Evolutionary conservation across 352 stramenopile species (phyloP).

Genomic region (Pilasporangium apinafurcum): DNA sequence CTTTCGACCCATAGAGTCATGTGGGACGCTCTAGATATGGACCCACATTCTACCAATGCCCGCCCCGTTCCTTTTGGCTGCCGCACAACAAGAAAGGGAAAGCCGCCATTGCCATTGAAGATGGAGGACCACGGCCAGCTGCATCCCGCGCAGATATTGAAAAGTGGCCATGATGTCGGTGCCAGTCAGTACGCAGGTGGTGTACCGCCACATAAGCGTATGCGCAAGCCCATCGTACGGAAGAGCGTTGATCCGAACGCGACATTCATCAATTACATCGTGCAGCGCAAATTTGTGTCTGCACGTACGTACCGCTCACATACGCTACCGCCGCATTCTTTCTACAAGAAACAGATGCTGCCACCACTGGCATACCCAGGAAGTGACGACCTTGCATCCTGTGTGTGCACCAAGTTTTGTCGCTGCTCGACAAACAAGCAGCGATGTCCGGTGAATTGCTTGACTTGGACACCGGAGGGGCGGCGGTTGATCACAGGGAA

Average conservation of each 20-base stretch:
- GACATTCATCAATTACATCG: slow-evolving; percentile 81
- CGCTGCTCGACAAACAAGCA: slow-evolving; percentile 89
- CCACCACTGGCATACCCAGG: slow-evolving; percentile 53
- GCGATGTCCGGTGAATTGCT: slow-evolving; percentile 88
- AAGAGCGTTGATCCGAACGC: slow-evolving; percentile 85
- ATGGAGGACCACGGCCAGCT: slow-evolving; percentile 43
- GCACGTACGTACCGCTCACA: slow-evolving; percentile 37
- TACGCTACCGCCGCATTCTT: slow-evolving; percentile 68
- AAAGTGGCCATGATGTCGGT: slow-evolving; percentile 71
- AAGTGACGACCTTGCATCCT: slow-evolving; percentile 66
- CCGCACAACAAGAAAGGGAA: too few species aligned
- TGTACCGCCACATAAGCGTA: slow-evolving; percentile 70
- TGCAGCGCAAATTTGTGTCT: slow-evolving; percentile 61
- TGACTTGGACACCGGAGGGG: slow-evolving; percentile 95
- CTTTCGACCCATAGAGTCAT: too few species aligned
- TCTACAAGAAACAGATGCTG: slow-evolving; percentile 83
- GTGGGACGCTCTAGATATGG: too few species aligned
- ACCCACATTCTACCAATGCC: too few species aligned
- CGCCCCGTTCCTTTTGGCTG: too few species aligned
- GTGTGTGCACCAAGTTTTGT: slow-evolving; percentile 85
- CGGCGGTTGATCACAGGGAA: slow-evolving; percentile 95
- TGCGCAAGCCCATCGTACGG: slow-evolving; percentile 83
- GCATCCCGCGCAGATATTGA: slow-evolving; percentile 70
- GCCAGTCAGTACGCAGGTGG: slow-evolving; percentile 58
- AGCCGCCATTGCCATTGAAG: too few species aligned